These are phyloP conservation scores for Ophiostoma perfectum DNA, from an alignment of 2,329 filamentous ascomycete species.

Conservation along the genomic window DNA sequence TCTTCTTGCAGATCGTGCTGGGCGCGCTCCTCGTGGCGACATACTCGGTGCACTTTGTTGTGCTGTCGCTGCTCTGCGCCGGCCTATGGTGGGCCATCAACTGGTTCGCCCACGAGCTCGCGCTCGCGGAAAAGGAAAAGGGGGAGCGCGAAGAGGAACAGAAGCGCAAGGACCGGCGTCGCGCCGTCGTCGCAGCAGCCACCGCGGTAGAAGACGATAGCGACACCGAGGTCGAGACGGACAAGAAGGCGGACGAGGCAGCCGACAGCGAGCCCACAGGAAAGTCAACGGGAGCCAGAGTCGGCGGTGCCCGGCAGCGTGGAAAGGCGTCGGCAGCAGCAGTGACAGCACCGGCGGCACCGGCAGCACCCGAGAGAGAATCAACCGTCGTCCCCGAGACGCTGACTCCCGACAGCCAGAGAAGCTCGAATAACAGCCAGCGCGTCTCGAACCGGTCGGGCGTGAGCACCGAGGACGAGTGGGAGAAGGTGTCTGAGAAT, in stretches of 20 bases:
- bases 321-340: not conserved
- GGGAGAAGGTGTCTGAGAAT: slow-evolving; percentile 86
- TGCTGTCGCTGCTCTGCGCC: slow-evolving; percentile 71
- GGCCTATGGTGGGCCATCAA: slow-evolving; percentile 92
- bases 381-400: slow-evolving; percentile 6
- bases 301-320: slow-evolving; percentile 25
- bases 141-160: slow-evolving; percentile 36
- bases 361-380: not conserved
- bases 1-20: slow-evolving; percentile 73
- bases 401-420: slow-evolving; percentile 17
- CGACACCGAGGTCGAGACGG: slow-evolving; percentile 44
- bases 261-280: slow-evolving; percentile 39
- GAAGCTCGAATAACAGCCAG: slow-evolving; percentile 16
- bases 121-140: slow-evolving; percentile 37
- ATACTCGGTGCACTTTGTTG: slow-evolving; percentile 79
- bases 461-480: slow-evolving; percentile 86
- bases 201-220: slow-evolving; percentile 34
- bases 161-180: slow-evolving; percentile 20
- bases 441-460: slow-evolving; percentile 45
- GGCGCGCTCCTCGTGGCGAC: slow-evolving; percentile 71
- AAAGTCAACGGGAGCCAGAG: slow-evolving; percentile 20
- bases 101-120: slow-evolving; percentile 78
- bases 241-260: slow-evolving; percentile 43
- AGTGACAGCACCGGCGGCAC: not conserved
- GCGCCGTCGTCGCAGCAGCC: slow-evolving; percentile 27